Evolutionary conservation across 139 green algal species (phyloP).

Genomic region (Trebouxia sp.): DNA sequence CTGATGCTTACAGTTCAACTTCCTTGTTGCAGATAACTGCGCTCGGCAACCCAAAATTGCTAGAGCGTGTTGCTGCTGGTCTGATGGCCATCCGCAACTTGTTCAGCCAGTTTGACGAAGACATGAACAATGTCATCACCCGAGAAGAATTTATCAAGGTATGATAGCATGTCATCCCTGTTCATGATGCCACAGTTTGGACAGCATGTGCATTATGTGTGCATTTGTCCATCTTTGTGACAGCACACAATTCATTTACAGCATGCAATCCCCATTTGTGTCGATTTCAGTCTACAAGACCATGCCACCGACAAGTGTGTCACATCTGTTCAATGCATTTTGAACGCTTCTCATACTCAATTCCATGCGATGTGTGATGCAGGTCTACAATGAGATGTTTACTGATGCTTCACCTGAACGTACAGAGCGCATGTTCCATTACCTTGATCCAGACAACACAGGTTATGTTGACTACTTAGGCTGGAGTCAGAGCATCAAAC

Average conservation of each 20-base stretch:
- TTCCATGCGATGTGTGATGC: too few species aligned
- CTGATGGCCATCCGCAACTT: conserved; percentile 62
- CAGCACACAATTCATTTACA: too few species aligned
- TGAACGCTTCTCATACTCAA: too few species aligned
- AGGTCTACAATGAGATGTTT: conserved; percentile 51
- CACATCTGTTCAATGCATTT: too few species aligned
- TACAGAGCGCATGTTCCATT: conserved; percentile 42
- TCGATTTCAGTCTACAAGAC: too few species aligned
- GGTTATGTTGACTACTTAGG: conserved; percentile 64
- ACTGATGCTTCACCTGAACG: conserved; percentile 37
- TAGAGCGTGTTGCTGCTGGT: conserved; percentile 67
- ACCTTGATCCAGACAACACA: conserved; percentile 41
- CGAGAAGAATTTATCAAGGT: conserved; percentile 53
- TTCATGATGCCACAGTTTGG: too few species aligned
- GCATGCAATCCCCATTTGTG: too few species aligned
- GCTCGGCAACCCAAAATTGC: conserved; percentile 78
- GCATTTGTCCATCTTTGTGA: too few species aligned
- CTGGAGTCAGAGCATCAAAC: conserved; percentile 48
- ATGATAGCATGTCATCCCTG: background rate
- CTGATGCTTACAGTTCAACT: too few species aligned
- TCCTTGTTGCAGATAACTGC: conserved; percentile 85
- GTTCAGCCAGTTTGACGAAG: conserved; percentile 70
- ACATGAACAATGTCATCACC: conserved; percentile 56
- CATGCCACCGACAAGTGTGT: too few species aligned
- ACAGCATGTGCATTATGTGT: too few species aligned